Conservation (phyloP, 306 rosid genomes). For the Ziziphus jujuba region DNA sequence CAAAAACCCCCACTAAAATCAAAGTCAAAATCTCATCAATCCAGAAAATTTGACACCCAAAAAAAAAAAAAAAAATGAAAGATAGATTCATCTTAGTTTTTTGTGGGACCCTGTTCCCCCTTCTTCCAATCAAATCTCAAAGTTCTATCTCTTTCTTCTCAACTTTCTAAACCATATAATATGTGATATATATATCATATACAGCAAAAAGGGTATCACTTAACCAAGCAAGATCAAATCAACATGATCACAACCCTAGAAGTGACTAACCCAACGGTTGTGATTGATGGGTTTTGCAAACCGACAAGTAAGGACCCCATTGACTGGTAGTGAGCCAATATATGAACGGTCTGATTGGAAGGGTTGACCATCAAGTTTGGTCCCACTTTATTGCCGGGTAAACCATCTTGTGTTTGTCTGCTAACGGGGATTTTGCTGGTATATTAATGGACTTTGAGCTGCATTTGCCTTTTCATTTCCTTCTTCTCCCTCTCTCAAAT, state of each 20-base stretch:
- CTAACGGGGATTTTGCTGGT: constrained; percentile 30
- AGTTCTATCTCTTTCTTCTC: too few species aligned
- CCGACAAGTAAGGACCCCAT: neutral
- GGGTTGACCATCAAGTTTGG: constrained; percentile 43
- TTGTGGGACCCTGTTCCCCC: too few species aligned
- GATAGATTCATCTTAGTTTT: too few species aligned
- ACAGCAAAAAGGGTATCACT: too few species aligned
- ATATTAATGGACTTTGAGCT: constrained; percentile 28
- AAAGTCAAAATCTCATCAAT: too few species aligned
- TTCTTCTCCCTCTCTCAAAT: constrained; percentile 2
- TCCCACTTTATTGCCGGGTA: constrained; percentile 22
- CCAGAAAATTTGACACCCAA: too few species aligned
- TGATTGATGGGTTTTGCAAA: neutral
- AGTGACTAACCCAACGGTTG: neutral
- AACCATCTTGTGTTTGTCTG: neutral
- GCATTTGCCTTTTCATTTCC: constrained; percentile 7
- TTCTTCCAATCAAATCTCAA: too few species aligned
- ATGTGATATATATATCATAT: too few species aligned
- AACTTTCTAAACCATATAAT: too few species aligned
- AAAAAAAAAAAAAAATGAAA: too few species aligned
- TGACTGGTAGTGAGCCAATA: neutral
- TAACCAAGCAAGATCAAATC: too few species aligned
- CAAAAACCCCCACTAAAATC: too few species aligned
- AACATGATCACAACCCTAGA: neutral
- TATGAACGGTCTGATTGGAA: constrained; percentile 37